Conservation (phyloP, 371 early-diverging fungal species). For the Cokeromyces recurvatus region DNA sequence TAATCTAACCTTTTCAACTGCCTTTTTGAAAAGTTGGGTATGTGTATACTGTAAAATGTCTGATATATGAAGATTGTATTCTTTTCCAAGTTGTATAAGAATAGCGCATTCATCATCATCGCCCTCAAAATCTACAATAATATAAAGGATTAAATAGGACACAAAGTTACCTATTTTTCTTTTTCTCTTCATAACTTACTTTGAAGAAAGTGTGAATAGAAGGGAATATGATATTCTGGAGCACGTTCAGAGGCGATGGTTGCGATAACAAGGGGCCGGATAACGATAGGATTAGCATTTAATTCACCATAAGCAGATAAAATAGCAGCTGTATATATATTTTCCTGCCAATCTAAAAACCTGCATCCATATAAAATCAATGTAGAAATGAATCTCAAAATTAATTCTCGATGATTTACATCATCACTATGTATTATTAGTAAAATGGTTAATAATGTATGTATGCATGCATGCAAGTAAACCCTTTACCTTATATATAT, state of each 20-base stretch:
- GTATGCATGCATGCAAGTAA: no score
- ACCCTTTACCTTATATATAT: no score
- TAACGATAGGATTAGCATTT: constrained; percentile 2
- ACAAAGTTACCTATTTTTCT: no score
- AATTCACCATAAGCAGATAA: constrained; percentile 10
- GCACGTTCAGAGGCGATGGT: constrained; percentile 18
- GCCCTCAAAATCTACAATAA: constrained; percentile 18
- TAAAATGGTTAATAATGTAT: no score
- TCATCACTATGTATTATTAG: constrained; percentile 1
- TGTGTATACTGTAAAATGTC: constrained; percentile 4
- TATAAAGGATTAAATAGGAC: no score
- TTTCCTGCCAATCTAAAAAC: constrained; percentile 8
- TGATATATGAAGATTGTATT: constrained; percentile 11
- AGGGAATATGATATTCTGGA: constrained; percentile 6
- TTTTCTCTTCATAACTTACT: no score
- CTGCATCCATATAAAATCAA: constrained; percentile 18
- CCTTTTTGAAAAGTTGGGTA: constrained; percentile 6
- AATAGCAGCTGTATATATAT: constrained; percentile 5
- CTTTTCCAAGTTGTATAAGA: constrained; percentile 15
- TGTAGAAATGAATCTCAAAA: constrained; percentile 13
- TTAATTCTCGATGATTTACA: not conserved
- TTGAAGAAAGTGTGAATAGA: constrained; percentile 21
- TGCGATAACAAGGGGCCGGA: constrained; percentile 16
- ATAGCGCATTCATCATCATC: constrained; percentile 18
- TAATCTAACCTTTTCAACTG: not conserved